phyloP scores from a whole-genome alignment of 1,139 yeast species.

The Saccharomyces hybrid region DNA sequence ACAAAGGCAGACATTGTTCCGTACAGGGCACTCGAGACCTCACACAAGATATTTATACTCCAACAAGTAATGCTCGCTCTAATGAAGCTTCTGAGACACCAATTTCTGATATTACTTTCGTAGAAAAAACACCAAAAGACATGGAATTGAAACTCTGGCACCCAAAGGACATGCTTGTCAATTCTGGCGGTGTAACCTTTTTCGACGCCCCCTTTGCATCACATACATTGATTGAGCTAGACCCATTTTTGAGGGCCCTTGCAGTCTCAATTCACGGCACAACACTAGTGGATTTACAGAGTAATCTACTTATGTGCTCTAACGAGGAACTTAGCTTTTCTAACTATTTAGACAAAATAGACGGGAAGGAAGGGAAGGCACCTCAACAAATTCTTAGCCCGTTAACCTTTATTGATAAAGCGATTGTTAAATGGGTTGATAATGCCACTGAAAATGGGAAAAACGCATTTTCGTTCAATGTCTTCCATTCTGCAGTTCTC shows the following conservation, averaged over 20 bases:
- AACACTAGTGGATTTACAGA: slow-evolving; percentile 12
- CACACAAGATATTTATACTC: neutral
- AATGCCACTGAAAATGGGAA: neutral
- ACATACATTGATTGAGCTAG: slow-evolving; percentile 13
- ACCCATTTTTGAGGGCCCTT: slow-evolving; percentile 13
- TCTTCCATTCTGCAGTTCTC: slow-evolving; percentile 2
- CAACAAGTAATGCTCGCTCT: neutral
- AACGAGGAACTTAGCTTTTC: neutral
- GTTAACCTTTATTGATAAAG: slow-evolving; percentile 5
- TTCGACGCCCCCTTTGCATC: slow-evolving; percentile 14
- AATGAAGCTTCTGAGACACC: neutral
- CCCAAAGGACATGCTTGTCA: slow-evolving; percentile 13
- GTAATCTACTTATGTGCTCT: neutral
- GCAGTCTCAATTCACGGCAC: slow-evolving; percentile 17
- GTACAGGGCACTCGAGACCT: neutral
- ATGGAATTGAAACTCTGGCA: slow-evolving; percentile 10
- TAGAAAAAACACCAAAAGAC: neutral
- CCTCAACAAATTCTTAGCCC: neutral
- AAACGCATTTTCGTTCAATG: no score
- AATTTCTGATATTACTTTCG: neutral
- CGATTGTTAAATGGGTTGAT: slow-evolving; percentile 2
- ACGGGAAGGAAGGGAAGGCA: neutral
- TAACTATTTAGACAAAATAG: neutral
- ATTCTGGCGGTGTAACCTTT: slow-evolving; percentile 14
- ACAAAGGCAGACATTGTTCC: neutral